phyloP scores from a whole-genome alignment of 2,329 filamentous ascomycete genomes.

The Rugonectria rugulosa region DNA sequence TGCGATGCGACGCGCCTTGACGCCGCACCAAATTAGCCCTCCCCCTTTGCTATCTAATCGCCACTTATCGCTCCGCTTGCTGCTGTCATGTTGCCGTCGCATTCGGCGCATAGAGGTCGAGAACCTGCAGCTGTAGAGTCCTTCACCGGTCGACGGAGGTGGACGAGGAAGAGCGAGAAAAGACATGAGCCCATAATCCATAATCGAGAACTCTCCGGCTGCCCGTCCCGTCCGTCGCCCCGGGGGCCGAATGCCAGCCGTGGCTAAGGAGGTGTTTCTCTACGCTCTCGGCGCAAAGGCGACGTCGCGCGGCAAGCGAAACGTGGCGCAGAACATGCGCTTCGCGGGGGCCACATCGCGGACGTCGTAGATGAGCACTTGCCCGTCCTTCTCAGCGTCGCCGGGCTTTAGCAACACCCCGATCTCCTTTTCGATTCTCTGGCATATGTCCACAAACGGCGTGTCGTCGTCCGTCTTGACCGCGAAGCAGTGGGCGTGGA shows the following conservation, averaged over 20 bases:
- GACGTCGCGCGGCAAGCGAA: slow-evolving; percentile 82
- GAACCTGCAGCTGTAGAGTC: slow-evolving; percentile 12
- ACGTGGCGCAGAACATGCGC: slow-evolving; percentile 95
- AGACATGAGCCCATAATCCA: slow-evolving; percentile 1
- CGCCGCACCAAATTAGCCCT: neutral
- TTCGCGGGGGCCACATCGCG: slow-evolving; percentile 92
- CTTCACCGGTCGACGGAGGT: slow-evolving; percentile 1
- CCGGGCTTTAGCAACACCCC: slow-evolving; percentile 51
- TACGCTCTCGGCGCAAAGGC: slow-evolving; percentile 68
- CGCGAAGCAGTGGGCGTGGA: slow-evolving; percentile 96
- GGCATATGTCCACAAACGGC: slow-evolving; percentile 59
- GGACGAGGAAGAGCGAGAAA: neutral
- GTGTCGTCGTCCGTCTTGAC: slow-evolving; percentile 80
- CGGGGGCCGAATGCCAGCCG: slow-evolving; percentile 18
- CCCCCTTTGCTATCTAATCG: slow-evolving; percentile 3
- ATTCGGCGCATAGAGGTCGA: neutral
- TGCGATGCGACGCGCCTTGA: slow-evolving; percentile 4
- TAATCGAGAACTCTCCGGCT: slow-evolving; percentile 22
- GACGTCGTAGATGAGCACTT: slow-evolving; percentile 72
- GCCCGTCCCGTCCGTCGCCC: slow-evolving; percentile 23
- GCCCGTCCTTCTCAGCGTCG: slow-evolving; percentile 54
- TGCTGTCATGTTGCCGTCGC: slow-evolving; percentile 6
- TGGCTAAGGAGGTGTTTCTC: slow-evolving; percentile 25
- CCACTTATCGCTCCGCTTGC: neutral
- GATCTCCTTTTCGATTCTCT: slow-evolving; percentile 51